Base-by-base conservation (phyloP, 1,284 basidiomycete genomes). In the Sporisorium iseilematis-ciliati region DNA sequence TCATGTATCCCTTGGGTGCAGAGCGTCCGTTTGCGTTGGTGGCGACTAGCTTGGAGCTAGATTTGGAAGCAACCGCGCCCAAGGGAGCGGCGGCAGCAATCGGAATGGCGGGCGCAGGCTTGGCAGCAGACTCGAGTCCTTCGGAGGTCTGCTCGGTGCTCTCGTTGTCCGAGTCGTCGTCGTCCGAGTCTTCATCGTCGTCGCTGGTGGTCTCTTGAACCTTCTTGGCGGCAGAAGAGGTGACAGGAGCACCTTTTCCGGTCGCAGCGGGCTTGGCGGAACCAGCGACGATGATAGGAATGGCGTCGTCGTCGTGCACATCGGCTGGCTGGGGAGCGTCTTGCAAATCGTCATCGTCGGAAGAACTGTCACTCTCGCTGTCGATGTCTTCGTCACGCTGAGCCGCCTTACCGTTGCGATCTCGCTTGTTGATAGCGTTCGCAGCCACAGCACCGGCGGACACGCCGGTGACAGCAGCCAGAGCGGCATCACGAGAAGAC, bases 81-180 rank as follows among this genome's bases (percentile, higher is more conserved):
- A 45, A 49, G 31, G 56, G 43, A 43, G 54, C 50, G 11, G 52
- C 51, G 20, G 62, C 62, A 23, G 56, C 61, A 18, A 40, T 46
- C 25, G 65, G 26, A 11, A 59, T 56, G 49, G 63, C 65, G 10
- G 67, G 63, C 3, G 60, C 53, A 12, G 60, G 35, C 59, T 66
- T 64, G 25, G 48, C 35, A 26, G 49, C 43, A n/a, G 66, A 8
- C 11, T 62, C 54, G 16, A 61, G 42, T 18, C 52, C 65, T 12
- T 76, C 74, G 18, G 73, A 75, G 25, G 67, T 71, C 46, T 71
- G 64, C 33, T 75, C 73, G 40, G 65, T 67, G 57, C 69, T 69
- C 20, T 58, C 50, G 23, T 73, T 61, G n/a, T 71, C 65, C 3
- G 57, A 60, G 10, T 16, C 60, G 11, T 59, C 57, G 5, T 67